Percentiles rank a stretch among this genome's conserved stretches.
These are phyloP conservation scores for Wickerhamiella azyma DNA, from an alignment of 805 yeast genomes.

Conservation along the genomic window DNA sequence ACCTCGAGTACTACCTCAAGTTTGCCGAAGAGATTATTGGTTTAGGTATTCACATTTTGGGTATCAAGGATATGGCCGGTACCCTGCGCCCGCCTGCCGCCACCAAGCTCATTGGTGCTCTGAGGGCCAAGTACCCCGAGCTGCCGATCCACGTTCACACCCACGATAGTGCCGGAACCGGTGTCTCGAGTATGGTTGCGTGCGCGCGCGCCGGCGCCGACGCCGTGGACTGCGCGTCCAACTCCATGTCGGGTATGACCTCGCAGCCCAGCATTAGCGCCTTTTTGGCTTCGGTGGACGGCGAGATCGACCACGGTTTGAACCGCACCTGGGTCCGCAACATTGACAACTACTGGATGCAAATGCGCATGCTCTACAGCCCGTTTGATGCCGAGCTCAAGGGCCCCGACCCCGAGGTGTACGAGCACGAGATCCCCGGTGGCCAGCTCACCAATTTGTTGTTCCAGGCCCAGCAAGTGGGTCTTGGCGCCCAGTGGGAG, in stretches of 20 bases:
- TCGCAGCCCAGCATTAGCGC: slow-evolving; percentile 97
- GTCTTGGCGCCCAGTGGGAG: slow-evolving; percentile 91
- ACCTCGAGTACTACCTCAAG: slow-evolving; percentile 73
- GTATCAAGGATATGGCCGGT: slow-evolving; percentile 99
- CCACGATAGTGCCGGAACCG: slow-evolving; percentile 99
- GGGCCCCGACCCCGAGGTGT: slow-evolving; percentile 99
- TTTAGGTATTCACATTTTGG: slow-evolving; percentile 93
- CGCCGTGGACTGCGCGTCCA: slow-evolving; percentile 93
- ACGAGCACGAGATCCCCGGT: slow-evolving; percentile 98
- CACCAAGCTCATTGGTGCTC: slow-evolving; percentile 55
- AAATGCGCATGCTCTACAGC: slow-evolving; percentile 90
- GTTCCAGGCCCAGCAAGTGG: slow-evolving; percentile 99
- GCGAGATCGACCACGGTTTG: slow-evolving; percentile 65
- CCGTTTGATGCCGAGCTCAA: slow-evolving; percentile 97
- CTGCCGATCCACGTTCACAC: slow-evolving; percentile 97
- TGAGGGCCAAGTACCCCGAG: slow-evolving; percentile 79
- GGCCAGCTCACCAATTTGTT: slow-evolving; percentile 96
- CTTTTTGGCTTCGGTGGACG: slow-evolving; percentile 80
- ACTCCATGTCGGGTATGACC: slow-evolving; percentile 96
- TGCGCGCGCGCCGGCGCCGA: slow-evolving; percentile 96
- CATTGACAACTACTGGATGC: slow-evolving; percentile 94
- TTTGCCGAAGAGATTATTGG: slow-evolving; percentile 72
- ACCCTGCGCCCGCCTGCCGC: slow-evolving; percentile 95
- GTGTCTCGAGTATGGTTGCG: slow-evolving; percentile 92
- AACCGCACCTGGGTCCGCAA: slow-evolving; percentile 56